Percentiles rank a stretch among this genome's conserved stretches.
phyloP scores from a whole-genome alignment of 129 eudicot genomes.

The Logfia minima region DNA sequence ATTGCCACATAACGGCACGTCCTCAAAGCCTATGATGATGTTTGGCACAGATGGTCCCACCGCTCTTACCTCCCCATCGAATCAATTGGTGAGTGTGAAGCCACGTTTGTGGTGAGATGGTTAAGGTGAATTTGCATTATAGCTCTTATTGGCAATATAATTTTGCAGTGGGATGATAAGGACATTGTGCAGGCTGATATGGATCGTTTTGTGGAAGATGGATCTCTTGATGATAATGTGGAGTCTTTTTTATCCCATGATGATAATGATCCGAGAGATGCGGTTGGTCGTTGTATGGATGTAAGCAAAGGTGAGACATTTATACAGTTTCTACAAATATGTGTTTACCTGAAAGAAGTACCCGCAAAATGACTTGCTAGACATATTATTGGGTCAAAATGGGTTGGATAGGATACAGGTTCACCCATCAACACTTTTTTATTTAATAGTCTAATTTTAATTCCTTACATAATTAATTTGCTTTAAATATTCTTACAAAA shows the following conservation, averaged over 20 bases:
- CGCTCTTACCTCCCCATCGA: constrained; percentile 84
- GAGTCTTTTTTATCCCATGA: constrained; percentile 97
- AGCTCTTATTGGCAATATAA: constrained; percentile 34
- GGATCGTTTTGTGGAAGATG: constrained; percentile 97
- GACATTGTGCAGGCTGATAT: constrained; percentile 85
- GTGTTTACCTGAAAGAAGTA: no score
- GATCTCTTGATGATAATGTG: constrained; percentile 92
- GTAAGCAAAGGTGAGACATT: constrained; percentile 70
- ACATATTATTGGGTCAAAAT: no score
- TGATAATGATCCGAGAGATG: constrained; percentile 78
- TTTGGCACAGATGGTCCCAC: constrained; percentile 75
- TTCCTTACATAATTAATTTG: no score
- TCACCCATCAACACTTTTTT: not conserved
- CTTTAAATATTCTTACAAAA: no score
- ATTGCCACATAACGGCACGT: constrained; percentile 32
- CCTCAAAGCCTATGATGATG: constrained; percentile 85
- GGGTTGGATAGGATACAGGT: not conserved
- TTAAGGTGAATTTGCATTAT: constrained; percentile 14
- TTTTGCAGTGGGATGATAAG: constrained; percentile 81
- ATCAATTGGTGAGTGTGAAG: constrained; percentile 75
- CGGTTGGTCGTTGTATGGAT: constrained; percentile 85
- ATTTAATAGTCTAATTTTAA: no score
- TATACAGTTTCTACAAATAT: not conserved
- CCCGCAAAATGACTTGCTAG: no score
- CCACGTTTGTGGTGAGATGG: constrained; percentile 9